Evolutionary conservation across 176 grass and related monocot species (phyloP).

Genomic region (Avena eriantha): DNA sequence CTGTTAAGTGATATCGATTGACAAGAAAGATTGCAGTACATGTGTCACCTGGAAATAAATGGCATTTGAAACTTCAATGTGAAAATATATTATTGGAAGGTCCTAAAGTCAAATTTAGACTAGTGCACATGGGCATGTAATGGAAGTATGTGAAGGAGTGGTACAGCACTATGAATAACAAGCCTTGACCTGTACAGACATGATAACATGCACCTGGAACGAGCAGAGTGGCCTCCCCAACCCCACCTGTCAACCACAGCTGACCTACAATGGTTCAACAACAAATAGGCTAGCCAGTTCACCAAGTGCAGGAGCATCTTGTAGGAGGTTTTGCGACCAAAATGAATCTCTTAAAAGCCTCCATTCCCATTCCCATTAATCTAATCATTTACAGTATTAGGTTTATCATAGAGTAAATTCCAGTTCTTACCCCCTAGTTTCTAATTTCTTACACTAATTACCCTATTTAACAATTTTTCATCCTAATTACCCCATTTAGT

Average conservation of each 20-base stretch:
- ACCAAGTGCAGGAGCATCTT: background rate
- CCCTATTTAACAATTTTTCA: no score
- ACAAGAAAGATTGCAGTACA: background rate
- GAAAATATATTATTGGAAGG: background rate
- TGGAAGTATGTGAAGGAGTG: constrained; percentile 26
- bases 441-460: no score
- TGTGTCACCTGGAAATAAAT: background rate
- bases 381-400: background rate
- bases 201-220: constrained; percentile 18
- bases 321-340: background rate
- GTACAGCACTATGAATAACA: constrained; percentile 14
- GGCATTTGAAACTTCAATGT: background rate
- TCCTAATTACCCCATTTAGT: no score
- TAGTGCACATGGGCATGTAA: constrained; percentile 16
- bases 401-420: no score
- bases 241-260: background rate
- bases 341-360: background rate
- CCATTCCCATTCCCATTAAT: background rate
- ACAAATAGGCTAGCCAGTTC: background rate
- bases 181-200: background rate
- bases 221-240: background rate
- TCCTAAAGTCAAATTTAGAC: background rate
- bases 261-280: background rate
- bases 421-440: no score
- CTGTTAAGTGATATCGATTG: background rate